These are phyloP conservation scores for Aspergillus cavernicola DNA, from an alignment of 495 filamentous ascomycete genomes.

Conservation along the genomic window DNA sequence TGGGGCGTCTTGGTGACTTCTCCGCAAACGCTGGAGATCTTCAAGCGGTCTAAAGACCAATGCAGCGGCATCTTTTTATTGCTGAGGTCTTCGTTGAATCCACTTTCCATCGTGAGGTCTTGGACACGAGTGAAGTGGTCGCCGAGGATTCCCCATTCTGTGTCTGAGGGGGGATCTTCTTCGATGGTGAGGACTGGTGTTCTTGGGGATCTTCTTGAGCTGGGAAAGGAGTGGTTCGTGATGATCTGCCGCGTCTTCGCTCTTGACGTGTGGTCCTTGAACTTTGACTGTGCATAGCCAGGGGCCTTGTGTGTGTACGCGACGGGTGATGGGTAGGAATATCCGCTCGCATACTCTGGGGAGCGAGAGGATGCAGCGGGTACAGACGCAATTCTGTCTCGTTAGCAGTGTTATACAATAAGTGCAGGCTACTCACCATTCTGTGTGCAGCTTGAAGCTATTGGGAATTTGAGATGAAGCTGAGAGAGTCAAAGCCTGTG, in stretches of 20 bases:
- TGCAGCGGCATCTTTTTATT: conserved; percentile 24
- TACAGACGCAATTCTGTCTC: background rate
- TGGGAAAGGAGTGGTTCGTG: conserved; percentile 14
- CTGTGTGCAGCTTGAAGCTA: no score
- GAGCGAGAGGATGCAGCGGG: background rate
- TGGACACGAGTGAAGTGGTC: conserved; percentile 19
- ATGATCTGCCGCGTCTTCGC: conserved; percentile 4
- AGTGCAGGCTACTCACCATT: no score
- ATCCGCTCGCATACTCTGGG: background rate
- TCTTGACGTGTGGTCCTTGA: conserved; percentile 8
- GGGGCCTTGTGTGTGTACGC: background rate
- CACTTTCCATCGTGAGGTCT: conserved; percentile 14
- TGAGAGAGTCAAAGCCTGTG: no score
- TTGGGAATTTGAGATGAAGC: no score
- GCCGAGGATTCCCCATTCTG: conserved; percentile 24
- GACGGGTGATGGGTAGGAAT: background rate
- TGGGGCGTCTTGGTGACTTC: conserved; percentile 19
- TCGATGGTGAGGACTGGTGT: conserved; percentile 13
- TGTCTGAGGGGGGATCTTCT: conserved; percentile 19
- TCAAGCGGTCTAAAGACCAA: conserved; percentile 21
- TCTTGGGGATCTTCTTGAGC: conserved; percentile 17
- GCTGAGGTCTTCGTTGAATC: conserved; percentile 23
- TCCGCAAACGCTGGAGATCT: conserved; percentile 8
- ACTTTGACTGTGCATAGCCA: conserved; percentile 15
- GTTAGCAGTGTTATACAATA: background rate